A percentile compares a stretch with the other conserved stretches of the same genome.
phyloP scores from a whole-genome alignment of 371 early-diverging fungal species.

The Mucor mucedo region DNA sequence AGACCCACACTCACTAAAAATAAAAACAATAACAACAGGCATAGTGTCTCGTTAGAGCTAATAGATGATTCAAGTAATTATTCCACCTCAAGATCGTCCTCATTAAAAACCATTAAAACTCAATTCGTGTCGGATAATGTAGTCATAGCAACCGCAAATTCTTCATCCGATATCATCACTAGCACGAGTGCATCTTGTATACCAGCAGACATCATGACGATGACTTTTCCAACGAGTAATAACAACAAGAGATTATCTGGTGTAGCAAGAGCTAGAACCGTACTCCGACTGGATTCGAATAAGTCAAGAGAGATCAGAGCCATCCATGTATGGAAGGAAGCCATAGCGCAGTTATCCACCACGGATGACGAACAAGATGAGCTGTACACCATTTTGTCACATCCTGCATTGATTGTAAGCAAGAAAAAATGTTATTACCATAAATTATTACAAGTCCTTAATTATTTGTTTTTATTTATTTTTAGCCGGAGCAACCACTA shows the following conservation, averaged over 20 bases:
- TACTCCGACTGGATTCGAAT: constrained; percentile 20
- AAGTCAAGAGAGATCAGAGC: constrained; percentile 24
- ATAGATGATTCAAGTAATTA: background rate
- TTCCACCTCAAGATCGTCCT: constrained; percentile 24
- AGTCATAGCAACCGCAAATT: background rate
- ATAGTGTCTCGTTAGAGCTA: constrained; percentile 16
- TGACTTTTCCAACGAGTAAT: constrained; percentile 5
- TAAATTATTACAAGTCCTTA: background rate
- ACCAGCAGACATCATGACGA: constrained; percentile 13
- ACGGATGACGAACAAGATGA: background rate
- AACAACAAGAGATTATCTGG: constrained; percentile 17
- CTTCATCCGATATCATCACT: background rate
- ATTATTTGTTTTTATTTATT: background rate
- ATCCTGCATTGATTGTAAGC: constrained; percentile 17
- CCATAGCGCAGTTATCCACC: constrained; percentile 12
- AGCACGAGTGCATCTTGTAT: background rate
- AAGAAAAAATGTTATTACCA: background rate
- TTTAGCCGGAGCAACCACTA: constrained; percentile 16
- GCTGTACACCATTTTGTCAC: constrained; percentile 15
- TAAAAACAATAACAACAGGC: constrained; percentile 1
- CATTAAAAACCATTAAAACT: constrained; percentile 15
- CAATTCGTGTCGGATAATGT: background rate
- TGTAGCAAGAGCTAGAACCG: constrained; percentile 29
- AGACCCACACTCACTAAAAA: no score
- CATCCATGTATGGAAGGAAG: constrained; percentile 25